Percentiles rank a stretch among this genome's conserved stretches.
Conservation (phyloP, 306 rosid species). For the Dryas drummondii region DNA sequence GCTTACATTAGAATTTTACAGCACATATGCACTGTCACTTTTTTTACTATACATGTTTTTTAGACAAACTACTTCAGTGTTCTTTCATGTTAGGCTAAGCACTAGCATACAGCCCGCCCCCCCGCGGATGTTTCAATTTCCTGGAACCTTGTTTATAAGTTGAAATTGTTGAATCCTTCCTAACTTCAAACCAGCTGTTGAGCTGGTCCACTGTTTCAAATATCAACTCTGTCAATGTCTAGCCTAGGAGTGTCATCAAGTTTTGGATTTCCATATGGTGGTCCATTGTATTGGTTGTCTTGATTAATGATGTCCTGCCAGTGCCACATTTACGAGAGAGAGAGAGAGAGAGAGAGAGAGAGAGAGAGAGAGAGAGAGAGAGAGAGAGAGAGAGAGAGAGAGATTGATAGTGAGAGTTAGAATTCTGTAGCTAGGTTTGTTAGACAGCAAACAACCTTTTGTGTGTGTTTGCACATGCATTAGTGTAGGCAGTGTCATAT, state of each 20-base stretch:
- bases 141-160: conserved; percentile 27
- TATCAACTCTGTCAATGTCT: conserved; percentile 28
- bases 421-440: conserved; percentile 22
- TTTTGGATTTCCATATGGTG: conserved; percentile 28
- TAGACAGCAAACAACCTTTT: conserved; percentile 17
- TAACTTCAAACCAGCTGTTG: conserved; percentile 39
- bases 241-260: conserved; percentile 19
- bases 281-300: conserved; percentile 34
- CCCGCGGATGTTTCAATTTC: conserved; percentile 19
- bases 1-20: not conserved
- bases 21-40: not conserved
- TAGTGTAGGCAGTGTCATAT: not conserved
- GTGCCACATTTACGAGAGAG: conserved; percentile 6
- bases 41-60: conserved; percentile 7
- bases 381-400: not conserved
- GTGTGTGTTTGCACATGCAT: conserved; percentile 24
- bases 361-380: too few species aligned
- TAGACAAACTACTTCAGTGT: conserved; percentile 27
- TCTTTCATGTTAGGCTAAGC: conserved; percentile 30
- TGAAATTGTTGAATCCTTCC: conserved; percentile 16
- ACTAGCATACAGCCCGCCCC: conserved; percentile 27
- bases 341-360: too few species aligned
- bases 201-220: conserved; percentile 46
- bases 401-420: conserved; percentile 20
- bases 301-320: conserved; percentile 32